Conservation (phyloP, 2,329 filamentous ascomycete species). For the Paracoccidioides lutzii region DNA sequence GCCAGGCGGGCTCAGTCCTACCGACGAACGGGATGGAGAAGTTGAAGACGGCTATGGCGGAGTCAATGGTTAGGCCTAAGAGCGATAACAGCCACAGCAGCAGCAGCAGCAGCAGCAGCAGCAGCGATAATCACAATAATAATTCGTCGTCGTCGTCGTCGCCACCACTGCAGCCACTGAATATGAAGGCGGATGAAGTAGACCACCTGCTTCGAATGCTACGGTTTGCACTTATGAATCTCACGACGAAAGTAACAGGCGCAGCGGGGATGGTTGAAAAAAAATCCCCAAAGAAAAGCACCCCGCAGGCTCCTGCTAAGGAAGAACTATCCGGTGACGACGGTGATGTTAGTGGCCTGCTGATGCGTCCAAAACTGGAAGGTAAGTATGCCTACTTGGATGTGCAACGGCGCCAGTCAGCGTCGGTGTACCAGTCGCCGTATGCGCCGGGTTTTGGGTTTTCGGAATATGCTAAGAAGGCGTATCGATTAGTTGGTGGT, state of each 20-base stretch:
- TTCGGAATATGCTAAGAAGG: conserved; percentile 29
- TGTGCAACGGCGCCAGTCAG: conserved; percentile 24
- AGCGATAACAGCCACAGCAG: conserved; percentile 21
- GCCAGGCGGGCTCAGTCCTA: conserved; percentile 28
- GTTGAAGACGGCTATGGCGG: conserved; percentile 32
- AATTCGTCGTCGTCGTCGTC: conserved; percentile 13
- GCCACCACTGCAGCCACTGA: conserved; percentile 25
- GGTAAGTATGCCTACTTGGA: conserved; percentile 30
- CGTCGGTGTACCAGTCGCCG: conserved; percentile 31
- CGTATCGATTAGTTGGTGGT: conserved; percentile 25
- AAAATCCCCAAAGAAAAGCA: conserved; percentile 22
- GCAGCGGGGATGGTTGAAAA: conserved; percentile 28
- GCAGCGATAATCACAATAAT: not conserved
- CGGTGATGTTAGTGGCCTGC: conserved; percentile 7
- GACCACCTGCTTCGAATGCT: conserved; percentile 32
- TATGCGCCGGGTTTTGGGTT: conserved; percentile 33
- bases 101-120: not conserved
- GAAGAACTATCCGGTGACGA: conserved; percentile 4
- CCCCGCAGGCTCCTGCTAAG: conserved; percentile 21
- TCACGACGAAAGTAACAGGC: conserved; percentile 25
- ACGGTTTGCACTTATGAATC: conserved; percentile 30
- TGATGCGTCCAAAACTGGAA: conserved; percentile 15
- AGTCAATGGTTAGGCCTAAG: conserved; percentile 30
- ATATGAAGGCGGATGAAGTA: conserved; percentile 33
- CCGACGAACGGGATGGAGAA: conserved; percentile 32